Evolutionary conservation across 306 rosid species (phyloP).

Genomic region (Citrullus amarus): DNA sequence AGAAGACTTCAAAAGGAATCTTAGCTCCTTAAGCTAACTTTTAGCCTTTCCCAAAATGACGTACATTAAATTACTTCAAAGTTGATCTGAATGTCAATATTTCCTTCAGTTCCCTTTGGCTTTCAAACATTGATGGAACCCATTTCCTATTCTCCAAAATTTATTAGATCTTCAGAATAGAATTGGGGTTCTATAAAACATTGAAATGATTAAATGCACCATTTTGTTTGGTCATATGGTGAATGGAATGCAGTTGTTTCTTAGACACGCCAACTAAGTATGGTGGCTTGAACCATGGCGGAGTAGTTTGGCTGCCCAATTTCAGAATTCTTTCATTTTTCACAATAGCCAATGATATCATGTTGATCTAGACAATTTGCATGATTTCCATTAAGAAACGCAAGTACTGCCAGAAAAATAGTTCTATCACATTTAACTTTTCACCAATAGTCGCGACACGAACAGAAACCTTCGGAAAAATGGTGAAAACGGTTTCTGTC

Average conservation of each 20-base stretch:
- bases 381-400: neutral
- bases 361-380: neutral
- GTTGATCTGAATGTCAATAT: neutral
- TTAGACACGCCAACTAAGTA: neutral
- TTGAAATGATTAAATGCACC: neutral
- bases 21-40: neutral
- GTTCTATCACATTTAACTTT: neutral
- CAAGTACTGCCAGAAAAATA: neutral
- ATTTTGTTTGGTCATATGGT: neutral
- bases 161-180: neutral
- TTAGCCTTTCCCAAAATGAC: neutral
- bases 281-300: neutral
- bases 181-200: neutral
- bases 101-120: neutral
- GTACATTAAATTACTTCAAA: neutral
- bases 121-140: neutral
- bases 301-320: too few species aligned
- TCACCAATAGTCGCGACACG: conserved; percentile 10
- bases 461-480: conserved; percentile 1
- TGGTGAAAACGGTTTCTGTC: conserved; percentile 13
- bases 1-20: neutral
- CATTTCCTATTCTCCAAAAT: neutral
- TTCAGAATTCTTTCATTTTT: neutral
- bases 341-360: neutral
- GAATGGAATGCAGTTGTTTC: neutral